phyloP scores from a whole-genome alignment of 2,329 filamentous ascomycete species.

The Aspergillus sp. region DNA sequence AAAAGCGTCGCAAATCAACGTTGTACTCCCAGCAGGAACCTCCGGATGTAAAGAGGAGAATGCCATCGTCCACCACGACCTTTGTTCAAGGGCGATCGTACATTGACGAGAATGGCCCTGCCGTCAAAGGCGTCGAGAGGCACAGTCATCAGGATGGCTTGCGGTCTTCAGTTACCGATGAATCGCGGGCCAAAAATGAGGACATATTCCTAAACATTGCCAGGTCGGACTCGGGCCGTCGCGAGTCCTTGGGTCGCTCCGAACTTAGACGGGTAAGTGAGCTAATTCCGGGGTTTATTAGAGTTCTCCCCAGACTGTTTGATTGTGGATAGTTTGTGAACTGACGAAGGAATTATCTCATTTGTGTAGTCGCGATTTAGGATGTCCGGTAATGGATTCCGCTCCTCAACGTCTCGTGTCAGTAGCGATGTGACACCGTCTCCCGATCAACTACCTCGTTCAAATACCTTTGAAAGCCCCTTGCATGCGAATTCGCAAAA shows the following conservation, averaged over 20 bases:
- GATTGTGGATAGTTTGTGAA: conserved; percentile 4
- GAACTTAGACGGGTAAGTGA: conserved; percentile 45
- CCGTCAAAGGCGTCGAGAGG: conserved; percentile 31
- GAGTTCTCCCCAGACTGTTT: background rate
- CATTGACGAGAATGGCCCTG: conserved; percentile 31
- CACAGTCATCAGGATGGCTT: conserved; percentile 36
- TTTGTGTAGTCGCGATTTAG: conserved; percentile 41
- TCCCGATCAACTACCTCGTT: conserved; percentile 37
- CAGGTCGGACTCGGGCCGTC: conserved; percentile 44
- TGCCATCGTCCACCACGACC: conserved; percentile 38
- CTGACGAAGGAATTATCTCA: conserved; percentile 26
- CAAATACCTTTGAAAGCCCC: conserved; percentile 39
- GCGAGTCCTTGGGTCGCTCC: conserved; percentile 42
- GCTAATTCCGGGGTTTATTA: conserved; percentile 5
- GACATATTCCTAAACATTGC: conserved; percentile 55
- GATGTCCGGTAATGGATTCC: conserved; percentile 39
- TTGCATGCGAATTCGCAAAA: conserved; percentile 38
- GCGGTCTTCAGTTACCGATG: conserved; percentile 41
- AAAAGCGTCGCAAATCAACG: conserved; percentile 34
- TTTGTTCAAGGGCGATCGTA: conserved; percentile 35
- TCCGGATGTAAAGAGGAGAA: conserved; percentile 38
- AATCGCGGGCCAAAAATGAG: conserved; percentile 45
- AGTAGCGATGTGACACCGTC: conserved; percentile 42
- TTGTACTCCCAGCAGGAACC: conserved; percentile 28
- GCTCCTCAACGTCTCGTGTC: conserved; percentile 38